Evolutionary conservation across 371 early-diverging fungal species (phyloP).

Genomic region (Parasitella parasitica): DNA sequence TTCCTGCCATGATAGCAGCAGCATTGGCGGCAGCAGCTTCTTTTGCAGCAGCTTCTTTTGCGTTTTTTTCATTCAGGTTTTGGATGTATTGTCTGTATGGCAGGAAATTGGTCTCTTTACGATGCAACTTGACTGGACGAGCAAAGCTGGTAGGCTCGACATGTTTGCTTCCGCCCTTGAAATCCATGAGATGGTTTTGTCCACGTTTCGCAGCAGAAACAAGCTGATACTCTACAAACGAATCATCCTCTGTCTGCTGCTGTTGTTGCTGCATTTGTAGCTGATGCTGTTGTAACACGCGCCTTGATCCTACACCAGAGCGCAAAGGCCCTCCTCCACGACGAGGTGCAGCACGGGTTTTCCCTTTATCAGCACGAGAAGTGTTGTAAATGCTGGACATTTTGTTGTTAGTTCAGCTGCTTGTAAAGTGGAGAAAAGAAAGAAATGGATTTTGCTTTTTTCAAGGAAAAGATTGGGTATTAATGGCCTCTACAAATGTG

Average conservation of each 20-base stretch:
- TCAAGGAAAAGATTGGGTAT: not conserved
- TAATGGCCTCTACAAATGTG: not conserved
- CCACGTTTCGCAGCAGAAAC: slow-evolving; percentile 52
- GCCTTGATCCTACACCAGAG: slow-evolving; percentile 11
- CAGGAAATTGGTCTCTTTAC: slow-evolving; percentile 51
- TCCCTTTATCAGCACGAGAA: slow-evolving; percentile 18
- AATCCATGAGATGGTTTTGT: slow-evolving; percentile 69
- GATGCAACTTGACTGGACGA: slow-evolving; percentile 69
- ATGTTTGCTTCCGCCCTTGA: slow-evolving; percentile 46
- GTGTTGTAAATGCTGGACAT: slow-evolving; percentile 30
- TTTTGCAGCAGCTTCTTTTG: slow-evolving; percentile 19
- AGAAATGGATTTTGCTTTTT: not conserved
- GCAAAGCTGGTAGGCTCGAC: slow-evolving; percentile 60
- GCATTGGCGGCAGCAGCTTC: slow-evolving; percentile 8
- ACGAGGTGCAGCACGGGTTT: slow-evolving; percentile 7
- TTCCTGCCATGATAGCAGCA: slow-evolving; percentile 8
- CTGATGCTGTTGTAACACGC: slow-evolving; percentile 10
- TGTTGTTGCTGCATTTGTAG: slow-evolving; percentile 6
- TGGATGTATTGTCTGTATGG: slow-evolving; percentile 27
- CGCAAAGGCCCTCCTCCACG: slow-evolving; percentile 6
- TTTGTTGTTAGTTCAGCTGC: not conserved
- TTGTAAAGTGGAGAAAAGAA: slow-evolving; percentile 4
- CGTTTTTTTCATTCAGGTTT: slow-evolving; percentile 22
- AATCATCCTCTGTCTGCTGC: slow-evolving; percentile 7
- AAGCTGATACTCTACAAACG: slow-evolving; percentile 60